Evolutionary conservation across 129 eudicot genomes (phyloP), one percentile per base, ranked within the genome.

Genomic region (Ambrosia trifida): DNA sequence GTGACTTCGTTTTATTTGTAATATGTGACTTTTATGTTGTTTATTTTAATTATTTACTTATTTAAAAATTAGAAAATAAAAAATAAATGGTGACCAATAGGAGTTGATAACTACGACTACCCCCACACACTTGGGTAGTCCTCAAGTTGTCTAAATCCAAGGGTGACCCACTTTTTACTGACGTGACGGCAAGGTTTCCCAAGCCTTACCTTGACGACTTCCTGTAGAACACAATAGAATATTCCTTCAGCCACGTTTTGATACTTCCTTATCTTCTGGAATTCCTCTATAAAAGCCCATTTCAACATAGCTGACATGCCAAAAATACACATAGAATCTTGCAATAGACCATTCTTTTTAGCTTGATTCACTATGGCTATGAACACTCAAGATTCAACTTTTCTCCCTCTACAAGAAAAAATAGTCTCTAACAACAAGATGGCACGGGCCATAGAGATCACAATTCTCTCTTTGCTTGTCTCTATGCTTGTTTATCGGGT

Each of bases 391-490:
- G 20, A 61, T 35, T 60, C 78, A 36, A 50, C 5, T 56, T 16
- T 2, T 43, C 84, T 46, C 19, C 84, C 86, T 28, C 60, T 86
- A 32, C 77, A 69, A 36, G 88, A 83, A 58, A 69, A 56, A 66
- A 20, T 78, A 50, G 64, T 30, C 68, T 38, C 64, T 1, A 69
- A 83, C 31, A 83, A 76, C 68, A 78, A 70, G 5, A 78, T 35
- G 17, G 50, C 84, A 5, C 77, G 84, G 43, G 79, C 50, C 56
- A 72, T 86, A 13, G 91, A 86, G 68, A 76, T 86, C 24, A 38
- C 64, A 28, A 69, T 86, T 64, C 86, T 83, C 71, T 64, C 74
- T 3, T 87, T 86, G 47, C 82, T 83, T n/a, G 11, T 83, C 47
- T 72, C 80, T 44, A 47, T 81, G 8, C 84, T 86, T 41, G 73